A percentile compares a stretch with the other conserved stretches of the same genome.
These are phyloP conservation scores for Dioszegia hungarica DNA, from an alignment of 768 basidiomycete genomes.

Conservation along the genomic window DNA sequence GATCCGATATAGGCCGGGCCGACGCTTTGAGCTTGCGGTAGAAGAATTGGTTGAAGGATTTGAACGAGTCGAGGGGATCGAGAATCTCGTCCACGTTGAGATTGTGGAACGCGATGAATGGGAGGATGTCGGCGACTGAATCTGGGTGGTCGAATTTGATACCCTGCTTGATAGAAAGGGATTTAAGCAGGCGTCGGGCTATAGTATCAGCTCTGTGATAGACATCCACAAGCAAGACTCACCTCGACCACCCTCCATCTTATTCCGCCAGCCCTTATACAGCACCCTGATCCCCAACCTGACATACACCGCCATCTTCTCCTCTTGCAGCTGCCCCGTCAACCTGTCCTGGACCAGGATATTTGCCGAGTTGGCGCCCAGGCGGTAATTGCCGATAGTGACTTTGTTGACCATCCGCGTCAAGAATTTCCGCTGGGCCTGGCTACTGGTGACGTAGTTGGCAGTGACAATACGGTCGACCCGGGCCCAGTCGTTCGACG, in stretches of 20 bases:
- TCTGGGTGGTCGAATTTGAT: constrained; percentile 82
- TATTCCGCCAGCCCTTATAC: constrained; percentile 78
- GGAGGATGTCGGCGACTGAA: constrained; percentile 74
- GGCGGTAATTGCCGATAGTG: constrained; percentile 75
- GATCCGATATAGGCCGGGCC: constrained; percentile 69
- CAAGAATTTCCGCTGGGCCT: constrained; percentile 97
- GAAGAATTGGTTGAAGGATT: constrained; percentile 91
- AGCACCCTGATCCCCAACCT: constrained; percentile 84
- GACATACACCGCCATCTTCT: constrained; percentile 87
- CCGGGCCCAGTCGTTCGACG: constrained; percentile 83
- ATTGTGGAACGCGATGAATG: constrained; percentile 85
- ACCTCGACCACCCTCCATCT: constrained; percentile 88
- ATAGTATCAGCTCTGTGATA: constrained; percentile 1
- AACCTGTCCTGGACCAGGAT: constrained; percentile 93
- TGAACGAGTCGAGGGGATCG: constrained; percentile 77
- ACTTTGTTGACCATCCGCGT: constrained; percentile 84
- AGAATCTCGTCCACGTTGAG: constrained; percentile 75
- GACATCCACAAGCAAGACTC: constrained; percentile 31
- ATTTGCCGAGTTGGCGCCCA: constrained; percentile 96
- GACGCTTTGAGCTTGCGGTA: constrained; percentile 75
- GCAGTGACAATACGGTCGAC: constrained; percentile 86
- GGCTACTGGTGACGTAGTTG: constrained; percentile 87
- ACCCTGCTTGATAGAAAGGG: constrained; percentile 88
- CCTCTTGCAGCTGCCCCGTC: constrained; percentile 89
- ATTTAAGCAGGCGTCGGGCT: constrained; percentile 80